Conservation (phyloP, 1,139 yeast genomes). For the Yamadazyma buinensis region DNA sequence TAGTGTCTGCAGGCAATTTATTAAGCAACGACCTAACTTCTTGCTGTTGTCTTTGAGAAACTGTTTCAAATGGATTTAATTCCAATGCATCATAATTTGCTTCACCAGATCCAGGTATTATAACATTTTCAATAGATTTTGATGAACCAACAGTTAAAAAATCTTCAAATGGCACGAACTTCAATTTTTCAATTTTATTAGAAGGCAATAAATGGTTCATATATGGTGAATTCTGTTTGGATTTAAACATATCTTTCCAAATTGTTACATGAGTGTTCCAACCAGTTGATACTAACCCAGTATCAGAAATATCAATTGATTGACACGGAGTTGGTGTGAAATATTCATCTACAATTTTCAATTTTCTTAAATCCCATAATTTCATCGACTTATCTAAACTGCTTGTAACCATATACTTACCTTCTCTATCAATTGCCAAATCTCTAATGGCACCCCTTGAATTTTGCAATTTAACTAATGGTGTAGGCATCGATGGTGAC, state of each 20-base stretch:
- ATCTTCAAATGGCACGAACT: slow-evolving; percentile 95
- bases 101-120: slow-evolving; percentile 97
- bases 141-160: slow-evolving; percentile 84
- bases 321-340: slow-evolving; percentile 84
- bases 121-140: slow-evolving; percentile 71
- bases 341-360: slow-evolving; percentile 70
- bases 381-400: slow-evolving; percentile 84
- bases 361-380: slow-evolving; percentile 91
- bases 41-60: slow-evolving; percentile 88
- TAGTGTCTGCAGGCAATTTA: slow-evolving; percentile 90
- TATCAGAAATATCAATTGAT: slow-evolving; percentile 76
- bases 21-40: slow-evolving; percentile 86
- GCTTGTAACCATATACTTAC: slow-evolving; percentile 89
- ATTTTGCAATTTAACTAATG: slow-evolving; percentile 77
- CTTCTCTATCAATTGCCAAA: slow-evolving; percentile 85
- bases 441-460: slow-evolving; percentile 87
- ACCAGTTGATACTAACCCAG: slow-evolving; percentile 81
- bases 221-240: slow-evolving; percentile 71
- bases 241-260: slow-evolving; percentile 70
- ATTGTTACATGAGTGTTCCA: slow-evolving; percentile 95
- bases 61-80: slow-evolving; percentile 86
- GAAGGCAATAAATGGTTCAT: slow-evolving; percentile 89
- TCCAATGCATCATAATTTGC: slow-evolving; percentile 96
- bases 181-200: slow-evolving; percentile 60
- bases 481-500: slow-evolving; percentile 88